Evolutionary conservation across 768 basidiomycete genomes (phyloP).

Genomic region (Leucosporidium yakuticum): DNA sequence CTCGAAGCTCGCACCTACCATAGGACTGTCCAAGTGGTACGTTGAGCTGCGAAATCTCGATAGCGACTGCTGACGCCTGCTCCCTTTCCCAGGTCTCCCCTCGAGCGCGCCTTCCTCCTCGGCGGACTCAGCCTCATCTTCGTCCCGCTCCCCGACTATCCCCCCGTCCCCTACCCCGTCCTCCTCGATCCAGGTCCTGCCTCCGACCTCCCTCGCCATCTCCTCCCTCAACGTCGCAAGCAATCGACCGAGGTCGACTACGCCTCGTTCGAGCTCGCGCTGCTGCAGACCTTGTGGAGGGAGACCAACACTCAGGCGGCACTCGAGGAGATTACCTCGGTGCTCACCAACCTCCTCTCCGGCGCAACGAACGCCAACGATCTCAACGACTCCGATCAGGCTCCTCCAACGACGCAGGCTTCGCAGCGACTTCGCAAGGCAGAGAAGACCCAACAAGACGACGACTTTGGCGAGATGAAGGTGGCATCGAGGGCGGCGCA

Average conservation of each 20-base stretch:
- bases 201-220: conserved; percentile 16
- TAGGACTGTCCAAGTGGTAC: conserved; percentile 51
- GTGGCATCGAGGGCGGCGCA: neutral
- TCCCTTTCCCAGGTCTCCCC: conserved; percentile 34
- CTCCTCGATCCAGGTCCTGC: conserved; percentile 26
- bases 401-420: too few species aligned
- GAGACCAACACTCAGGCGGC: neutral
- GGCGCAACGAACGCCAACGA: neutral
- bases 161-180: conserved; percentile 26
- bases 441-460: conserved; percentile 16
- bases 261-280: conserved; percentile 5
- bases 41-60: too few species aligned
- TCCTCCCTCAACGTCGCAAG: neutral
- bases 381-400: too few species aligned
- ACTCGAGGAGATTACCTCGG: conserved; percentile 19
- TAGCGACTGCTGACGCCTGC: too few species aligned
- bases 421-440: neutral
- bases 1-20: conserved; percentile 47
- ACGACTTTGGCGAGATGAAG: conserved; percentile 35
- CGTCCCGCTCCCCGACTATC: conserved; percentile 38
- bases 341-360: conserved; percentile 17
- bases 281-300: conserved; percentile 5
- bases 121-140: conserved; percentile 63
- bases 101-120: conserved; percentile 62
- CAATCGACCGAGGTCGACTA: neutral